Evolutionary conservation across 2,329 filamentous ascomycete species (phyloP).

Genomic region (Colletotrichum horii): DNA sequence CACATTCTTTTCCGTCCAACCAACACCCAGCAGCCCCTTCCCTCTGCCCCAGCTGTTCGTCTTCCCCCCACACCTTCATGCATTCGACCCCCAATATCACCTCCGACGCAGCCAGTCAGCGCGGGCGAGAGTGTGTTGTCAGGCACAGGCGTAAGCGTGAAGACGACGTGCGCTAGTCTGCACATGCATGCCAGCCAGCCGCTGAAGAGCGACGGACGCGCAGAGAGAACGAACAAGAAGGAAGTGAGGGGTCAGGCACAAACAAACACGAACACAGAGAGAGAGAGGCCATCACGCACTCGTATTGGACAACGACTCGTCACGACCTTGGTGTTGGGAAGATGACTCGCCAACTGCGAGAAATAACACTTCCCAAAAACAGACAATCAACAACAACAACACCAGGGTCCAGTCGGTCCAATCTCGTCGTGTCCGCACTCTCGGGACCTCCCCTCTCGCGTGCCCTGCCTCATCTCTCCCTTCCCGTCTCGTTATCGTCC

Average conservation of each 20-base stretch:
- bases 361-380: neutral
- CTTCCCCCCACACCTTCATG: conserved; percentile 1
- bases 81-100: conserved; percentile 6
- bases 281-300: neutral
- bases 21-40: conserved; percentile 3
- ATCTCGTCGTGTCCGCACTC: neutral
- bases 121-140: neutral
- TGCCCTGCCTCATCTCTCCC: neutral
- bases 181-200: neutral
- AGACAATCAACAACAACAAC: neutral
- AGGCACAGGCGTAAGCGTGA: neutral
- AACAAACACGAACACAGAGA: neutral
- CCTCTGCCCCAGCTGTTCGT: neutral
- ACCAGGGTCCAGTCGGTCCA: neutral
- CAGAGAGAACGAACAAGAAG: neutral
- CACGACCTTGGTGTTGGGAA: neutral
- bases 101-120: neutral
- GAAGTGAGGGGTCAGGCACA: neutral
- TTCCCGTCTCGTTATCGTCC: neutral
- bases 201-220: neutral
- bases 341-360: neutral
- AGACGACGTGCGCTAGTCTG: neutral
- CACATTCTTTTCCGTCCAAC: neutral
- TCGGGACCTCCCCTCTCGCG: neutral
- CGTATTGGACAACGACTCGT: neutral